phyloP scores from a whole-genome alignment of 352 stramenopile genomes.

The Pythium apleroticum region DNA sequence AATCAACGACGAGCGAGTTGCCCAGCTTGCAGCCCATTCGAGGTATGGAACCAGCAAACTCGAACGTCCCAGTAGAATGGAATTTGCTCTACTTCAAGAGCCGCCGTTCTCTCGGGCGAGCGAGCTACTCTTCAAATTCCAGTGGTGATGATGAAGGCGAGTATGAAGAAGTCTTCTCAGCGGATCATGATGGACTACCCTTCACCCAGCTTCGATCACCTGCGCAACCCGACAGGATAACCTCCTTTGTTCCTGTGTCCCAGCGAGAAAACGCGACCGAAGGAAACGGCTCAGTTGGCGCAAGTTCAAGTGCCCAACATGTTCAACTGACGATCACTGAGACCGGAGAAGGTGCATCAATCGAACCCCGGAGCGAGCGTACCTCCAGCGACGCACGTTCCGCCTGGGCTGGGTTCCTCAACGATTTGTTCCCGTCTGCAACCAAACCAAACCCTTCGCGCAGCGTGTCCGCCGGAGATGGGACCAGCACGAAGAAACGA shows the following conservation, averaged over 20 bases:
- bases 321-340: constrained; percentile 1
- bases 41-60: constrained; percentile 13
- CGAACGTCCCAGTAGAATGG: constrained; percentile 50
- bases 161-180: constrained; percentile 58
- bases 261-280: not conserved
- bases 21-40: not conserved
- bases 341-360: not conserved
- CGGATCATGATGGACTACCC: constrained; percentile 49
- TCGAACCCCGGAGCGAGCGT: not conserved
- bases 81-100: constrained; percentile 53
- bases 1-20: not conserved
- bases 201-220: constrained; percentile 70
- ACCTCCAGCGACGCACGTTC: constrained; percentile 12
- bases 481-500: constrained; percentile 12
- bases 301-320: not conserved
- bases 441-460: not conserved
- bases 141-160: constrained; percentile 34
- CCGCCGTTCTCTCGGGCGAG: constrained; percentile 35
- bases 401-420: constrained; percentile 53
- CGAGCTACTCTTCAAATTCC: constrained; percentile 33
- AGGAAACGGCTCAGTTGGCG: not conserved
- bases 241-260: constrained; percentile 16
- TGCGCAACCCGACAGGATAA: not conserved
- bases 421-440: constrained; percentile 39
- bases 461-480: not conserved